A percentile compares a stretch with the other conserved stretches of the same genome.
Conservation (phyloP, 1,284 basidiomycete genomes). For the Stygiomarasmius scandens region DNA sequence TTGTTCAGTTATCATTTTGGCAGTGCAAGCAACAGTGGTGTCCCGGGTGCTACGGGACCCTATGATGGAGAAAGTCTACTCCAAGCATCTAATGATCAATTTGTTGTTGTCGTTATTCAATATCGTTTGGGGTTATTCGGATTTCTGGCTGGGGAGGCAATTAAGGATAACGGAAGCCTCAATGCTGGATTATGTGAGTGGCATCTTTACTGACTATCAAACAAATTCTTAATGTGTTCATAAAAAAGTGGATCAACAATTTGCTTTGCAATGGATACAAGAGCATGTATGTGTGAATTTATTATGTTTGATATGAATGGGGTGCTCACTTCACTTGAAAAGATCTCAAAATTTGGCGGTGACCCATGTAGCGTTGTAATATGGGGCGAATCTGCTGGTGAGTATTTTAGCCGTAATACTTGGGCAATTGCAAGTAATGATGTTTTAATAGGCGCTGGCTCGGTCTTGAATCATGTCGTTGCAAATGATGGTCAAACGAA, state of each 20-base stretch:
- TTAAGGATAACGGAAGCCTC: conserved; percentile 35
- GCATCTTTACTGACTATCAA: background rate
- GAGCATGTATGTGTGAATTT: conserved; percentile 23
- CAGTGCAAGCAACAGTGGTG: conserved; percentile 15
- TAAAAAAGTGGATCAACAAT: conserved; percentile 32
- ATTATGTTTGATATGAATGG: background rate
- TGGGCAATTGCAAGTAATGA: background rate
- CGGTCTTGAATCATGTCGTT: conserved; percentile 20
- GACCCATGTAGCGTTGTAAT: conserved; percentile 34
- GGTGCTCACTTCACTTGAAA: background rate
- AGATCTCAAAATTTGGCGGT: conserved; percentile 32
- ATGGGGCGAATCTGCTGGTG: conserved; percentile 34
- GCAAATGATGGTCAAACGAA: conserved; percentile 37
- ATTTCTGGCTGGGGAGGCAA: conserved; percentile 36
- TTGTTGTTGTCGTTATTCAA: conserved; percentile 41
- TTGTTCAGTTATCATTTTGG: conserved; percentile 8
- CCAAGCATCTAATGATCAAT: conserved; percentile 27
- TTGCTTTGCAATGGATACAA: conserved; percentile 35
- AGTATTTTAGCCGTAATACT: background rate
- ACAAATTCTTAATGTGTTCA: background rate
- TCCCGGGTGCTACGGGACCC: background rate
- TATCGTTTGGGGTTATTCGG: conserved; percentile 48
- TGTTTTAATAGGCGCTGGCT: conserved; percentile 18
- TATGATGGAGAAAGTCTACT: conserved; percentile 21
- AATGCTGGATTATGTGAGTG: conserved; percentile 40